Base-by-base conservation (phyloP, 495 filamentous ascomycete species). In the Hypomontagnella submonticulosa region DNA sequence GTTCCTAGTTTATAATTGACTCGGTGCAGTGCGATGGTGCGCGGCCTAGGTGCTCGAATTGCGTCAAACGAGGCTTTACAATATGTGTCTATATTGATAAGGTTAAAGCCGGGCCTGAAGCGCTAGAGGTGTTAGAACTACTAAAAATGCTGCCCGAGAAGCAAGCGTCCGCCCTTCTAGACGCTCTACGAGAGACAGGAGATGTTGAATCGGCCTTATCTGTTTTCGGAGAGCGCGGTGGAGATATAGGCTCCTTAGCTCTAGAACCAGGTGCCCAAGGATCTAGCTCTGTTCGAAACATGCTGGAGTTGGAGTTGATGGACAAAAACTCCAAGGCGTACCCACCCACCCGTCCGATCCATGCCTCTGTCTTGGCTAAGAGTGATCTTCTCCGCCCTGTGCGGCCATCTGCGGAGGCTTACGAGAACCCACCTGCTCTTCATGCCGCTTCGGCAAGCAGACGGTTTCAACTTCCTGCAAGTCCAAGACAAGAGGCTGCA, bases 281-380 rank as follows among this genome's bases (percentile, higher is more conserved):
- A 19, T 23, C 12, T 16, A 4, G 3, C 3, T 20, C 36, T 15
- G 18, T 42, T 12, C 43, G 44, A 33, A 63, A 3, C 30, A n/a
- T 15, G 36, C 12, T 63, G 10, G 60, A 63, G 12, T 49, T 54
- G 36, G 60, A 63, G 43, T 36, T 63, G 36, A 63, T 63, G 60
- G 44, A 43, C 36, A 49, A 57, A 10, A 36, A 56, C 15, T 30
- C 60, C 0, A 43, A 30, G 36, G 36, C 60, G 1, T 63, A 57
- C 37, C 52, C 42, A 8, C 15, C 44, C 3, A 44, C 56, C 18
- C 60, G 23, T 7, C 60, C 50, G 1, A 57, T 63, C 4, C 16
- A 51, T 19, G 32, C 60, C 4, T 42, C 13, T 9, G 36, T 42
- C 34, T 51, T 63, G 37, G 52, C 60, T 12, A 44, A 36, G 11